Evolutionary conservation across 148 eudicot species (phyloP), one percentile per base, ranked within the genome.

Genomic region (Persicaria maculosa): DNA sequence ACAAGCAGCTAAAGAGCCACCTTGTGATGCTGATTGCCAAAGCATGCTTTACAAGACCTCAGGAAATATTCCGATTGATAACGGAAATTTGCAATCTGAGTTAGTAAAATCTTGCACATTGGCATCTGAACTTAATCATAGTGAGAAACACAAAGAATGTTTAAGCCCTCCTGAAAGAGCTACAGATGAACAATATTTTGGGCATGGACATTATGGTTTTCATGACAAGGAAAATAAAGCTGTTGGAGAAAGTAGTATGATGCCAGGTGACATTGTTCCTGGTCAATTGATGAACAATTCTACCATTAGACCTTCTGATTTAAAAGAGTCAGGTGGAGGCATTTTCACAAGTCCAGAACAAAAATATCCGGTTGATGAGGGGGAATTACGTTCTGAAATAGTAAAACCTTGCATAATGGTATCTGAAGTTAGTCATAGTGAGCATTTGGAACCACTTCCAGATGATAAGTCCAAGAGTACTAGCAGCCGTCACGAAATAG

Each of bases 401-500:
- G 40, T 31, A 31, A 31, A 31, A 31, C 40, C 40, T 68, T 22
- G 9, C 67, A 50, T 68, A 83, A 80, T 76, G 74, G 74, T 72
- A 50, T 67, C 59, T n/a, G 68, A 65, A 20, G 76, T 68, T 40
- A 76, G 71, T 52, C 47, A 7, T 31, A 74, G 69, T 50, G 80
- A 76, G 55, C 77, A 71, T 52, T 74, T 53, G 44, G 76, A 44
- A 22, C 44, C 57, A 2, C 61, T 20, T 45, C 52, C 50, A 43
- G 74, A 72, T 50, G 76, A 75, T 68, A 65, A 43, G 25, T 57
- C 70, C 50, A 61, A 75, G 43, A 74, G 62, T 72, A 54, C 77
- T 71, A 78, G 73, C 80, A 78, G 76, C 77, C 64, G 6, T 77
- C 75, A 68, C 68, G 31, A 74, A 78, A 64, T 78, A 73, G 80